Base-by-base conservation (phyloP, 83 land plant genomes). In the Picea abies region DNA sequence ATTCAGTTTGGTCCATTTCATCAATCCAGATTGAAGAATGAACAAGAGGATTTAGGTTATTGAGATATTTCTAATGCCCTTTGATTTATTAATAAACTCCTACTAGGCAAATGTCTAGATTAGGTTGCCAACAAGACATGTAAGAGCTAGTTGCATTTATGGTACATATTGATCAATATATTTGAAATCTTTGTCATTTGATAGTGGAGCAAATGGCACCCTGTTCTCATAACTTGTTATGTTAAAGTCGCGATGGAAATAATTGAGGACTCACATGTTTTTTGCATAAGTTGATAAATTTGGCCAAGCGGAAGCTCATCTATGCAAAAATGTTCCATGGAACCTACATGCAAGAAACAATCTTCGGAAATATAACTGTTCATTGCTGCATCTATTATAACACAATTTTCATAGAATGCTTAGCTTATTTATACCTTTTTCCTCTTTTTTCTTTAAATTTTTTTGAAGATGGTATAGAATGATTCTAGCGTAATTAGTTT, bases 41-140 rank as follows among this genome's bases (percentile, higher is more conserved):
- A 23, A 66, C 69, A 63, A n/a, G 69, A 66, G 69, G 69, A 66
- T 66, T 23, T 66, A 29, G 69, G 32, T 63, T 20, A 47, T 47
- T 47, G 52, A 47, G 52, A 47, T 6, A 47, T 47, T 47, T 47
- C 10, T 47, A 8, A 47, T 47, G 26, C 32, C 32, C 26, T 66
- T 66, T 66, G 26, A 66, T 66, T 66, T 23, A 66, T 25, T 66
- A 66, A 66, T 66, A 66, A 66, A 66, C 69, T 66, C 14, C 3
- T 66, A 8, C 26, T 66, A 23, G 69, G 69, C 69, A 66, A 25
- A 66, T 66, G 69, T 66, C 69, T 66, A 25, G 26, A 66, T 23
- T 66, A 23, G 69, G 32, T 29, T 66, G 26, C 29, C 69, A 66
- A 25, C 69, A 66, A 66, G 23, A 66, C 26, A 5, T 20, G 8